Base-by-base conservation (phyloP, 2,329 filamentous ascomycete species). In the Aspergillus sp. region DNA sequence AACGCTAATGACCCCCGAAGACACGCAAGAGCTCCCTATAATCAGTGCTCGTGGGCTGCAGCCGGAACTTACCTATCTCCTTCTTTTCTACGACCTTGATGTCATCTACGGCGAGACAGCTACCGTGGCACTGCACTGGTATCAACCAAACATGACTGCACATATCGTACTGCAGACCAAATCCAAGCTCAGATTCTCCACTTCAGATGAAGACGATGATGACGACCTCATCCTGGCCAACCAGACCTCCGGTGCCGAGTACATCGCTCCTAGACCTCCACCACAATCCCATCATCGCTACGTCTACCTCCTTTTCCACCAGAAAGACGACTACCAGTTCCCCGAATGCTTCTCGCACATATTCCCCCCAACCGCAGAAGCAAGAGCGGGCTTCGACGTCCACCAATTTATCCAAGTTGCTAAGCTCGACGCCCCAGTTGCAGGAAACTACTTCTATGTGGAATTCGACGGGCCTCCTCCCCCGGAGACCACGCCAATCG, bases 381-480 rank as follows among this genome's bases (percentile, higher is more conserved):
- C 54, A n/a, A 60, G 62, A 52, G 58, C 53, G 0, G 63, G 66
- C 10, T 76, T 76, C 53, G 65, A 76, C 45, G 58, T 71, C 0
- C 56, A 49, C 3, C 56, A 60, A 20, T 76, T 77, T 55, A 59
- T 70, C 2, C 44, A 53, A 1, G 71, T 68, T 2, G 60, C 69
- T 2, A 62, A 59, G 1, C 47, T 77, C 10, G 55, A 49, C 4
- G 48, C 55, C 1, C 64, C 69, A 0, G 41, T 75, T 17, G 71
- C 69, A 1, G 70, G 63, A 5, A 76, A 72, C 53, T 77, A 68
- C 58, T 71, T 77, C 44, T 56, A 55, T 19, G 73, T 72, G 10
- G 62, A 70, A 46, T 70, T 72, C 44, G 58, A 66, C 20, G 56
- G 45, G 3, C 10, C 42, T 14, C 21, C 34, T 21, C 52, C 19